Evolutionary conservation across 2,329 filamentous ascomycete species (phyloP).

Genomic region (Cercospora berteroae): DNA sequence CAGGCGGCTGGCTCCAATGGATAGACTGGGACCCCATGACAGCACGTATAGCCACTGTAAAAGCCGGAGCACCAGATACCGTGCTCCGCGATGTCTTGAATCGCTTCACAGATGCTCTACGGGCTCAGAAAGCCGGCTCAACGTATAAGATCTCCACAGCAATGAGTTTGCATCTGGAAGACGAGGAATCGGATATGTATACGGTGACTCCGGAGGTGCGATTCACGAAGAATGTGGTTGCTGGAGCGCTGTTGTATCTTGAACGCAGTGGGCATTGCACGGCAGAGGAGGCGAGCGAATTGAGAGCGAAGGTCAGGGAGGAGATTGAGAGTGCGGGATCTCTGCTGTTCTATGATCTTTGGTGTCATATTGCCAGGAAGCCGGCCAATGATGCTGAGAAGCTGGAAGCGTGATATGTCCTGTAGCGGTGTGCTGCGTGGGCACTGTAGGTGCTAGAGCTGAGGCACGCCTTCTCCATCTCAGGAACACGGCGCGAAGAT

Average conservation of each 20-base stretch:
- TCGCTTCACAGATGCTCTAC: constrained; percentile 17
- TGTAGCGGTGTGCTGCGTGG: not conserved
- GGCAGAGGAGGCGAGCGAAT: constrained; percentile 1
- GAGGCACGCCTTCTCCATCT: not conserved
- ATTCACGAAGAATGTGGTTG: constrained; percentile 19
- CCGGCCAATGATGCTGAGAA: not conserved
- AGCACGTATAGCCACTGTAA: constrained; percentile 22
- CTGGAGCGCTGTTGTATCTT: constrained; percentile 12
- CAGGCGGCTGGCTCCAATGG: constrained; percentile 26
- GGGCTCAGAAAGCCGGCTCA: constrained; percentile 14
- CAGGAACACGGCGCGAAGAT: not conserved
- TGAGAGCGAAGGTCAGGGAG: constrained; percentile 8
- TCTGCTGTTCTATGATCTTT: constrained; percentile 25
- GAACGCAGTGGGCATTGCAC: constrained; percentile 8
- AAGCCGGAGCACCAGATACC: constrained; percentile 19
- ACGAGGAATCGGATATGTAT: constrained; percentile 24
- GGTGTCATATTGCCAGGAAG: constrained; percentile 24
- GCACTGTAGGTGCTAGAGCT: not conserved
- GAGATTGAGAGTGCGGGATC: constrained; percentile 19
- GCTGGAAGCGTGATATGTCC: not conserved
- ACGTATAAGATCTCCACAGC: constrained; percentile 22
- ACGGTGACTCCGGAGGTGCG: constrained; percentile 19
- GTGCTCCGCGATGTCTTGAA: constrained; percentile 17
- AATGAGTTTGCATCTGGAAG: constrained; percentile 10
- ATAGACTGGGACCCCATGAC: constrained; percentile 25